These are phyloP conservation scores for Colletotrichum liaoningense DNA, from an alignment of 2,329 filamentous ascomycete genomes.

Conservation along the genomic window DNA sequence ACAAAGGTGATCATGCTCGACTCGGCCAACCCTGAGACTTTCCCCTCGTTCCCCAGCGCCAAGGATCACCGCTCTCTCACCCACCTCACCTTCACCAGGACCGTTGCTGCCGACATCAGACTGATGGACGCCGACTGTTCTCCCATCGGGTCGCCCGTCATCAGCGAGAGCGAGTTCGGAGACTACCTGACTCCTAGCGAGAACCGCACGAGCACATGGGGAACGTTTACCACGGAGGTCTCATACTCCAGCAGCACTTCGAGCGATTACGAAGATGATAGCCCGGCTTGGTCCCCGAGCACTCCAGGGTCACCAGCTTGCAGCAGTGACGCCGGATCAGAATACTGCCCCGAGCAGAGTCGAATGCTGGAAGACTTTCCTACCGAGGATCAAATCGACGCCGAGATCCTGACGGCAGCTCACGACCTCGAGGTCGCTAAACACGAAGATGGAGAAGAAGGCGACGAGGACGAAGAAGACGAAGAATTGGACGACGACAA, in stretches of 20 bases:
- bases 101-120: background rate
- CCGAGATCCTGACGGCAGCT: background rate
- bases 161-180: background rate
- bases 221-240: background rate
- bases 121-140: background rate
- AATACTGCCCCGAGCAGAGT: background rate
- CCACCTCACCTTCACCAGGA: background rate
- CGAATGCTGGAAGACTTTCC: background rate
- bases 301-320: background rate
- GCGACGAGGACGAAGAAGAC: background rate
- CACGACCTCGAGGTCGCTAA: background rate
- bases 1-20: background rate
- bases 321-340: background rate
- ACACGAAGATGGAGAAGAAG: background rate
- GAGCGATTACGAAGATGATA: background rate
- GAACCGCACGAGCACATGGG: background rate
- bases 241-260: background rate
- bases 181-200: background rate
- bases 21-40: background rate
- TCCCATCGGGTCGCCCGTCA: background rate
- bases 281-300: background rate
- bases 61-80: background rate
- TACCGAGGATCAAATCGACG: background rate
- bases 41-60: background rate
- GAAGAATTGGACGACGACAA: constrained; percentile 1